A percentile compares a stretch with the other conserved stretches of the same genome.
These are phyloP conservation scores for Ogataea angusta DNA, from an alignment of 805 yeast genomes.

Conservation along the genomic window DNA sequence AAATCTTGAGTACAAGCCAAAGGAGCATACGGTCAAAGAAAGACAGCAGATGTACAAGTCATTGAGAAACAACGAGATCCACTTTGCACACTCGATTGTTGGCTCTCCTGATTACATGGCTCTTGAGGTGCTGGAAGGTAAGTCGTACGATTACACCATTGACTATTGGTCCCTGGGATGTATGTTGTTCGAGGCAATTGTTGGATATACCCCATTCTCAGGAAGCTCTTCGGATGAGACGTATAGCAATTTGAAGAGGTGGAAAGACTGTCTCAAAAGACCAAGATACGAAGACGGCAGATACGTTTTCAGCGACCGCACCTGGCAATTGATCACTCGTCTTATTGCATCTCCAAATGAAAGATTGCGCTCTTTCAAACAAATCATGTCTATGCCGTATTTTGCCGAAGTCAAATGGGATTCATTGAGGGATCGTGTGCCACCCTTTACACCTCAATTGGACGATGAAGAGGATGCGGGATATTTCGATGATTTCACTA, in stretches of 20 bases:
- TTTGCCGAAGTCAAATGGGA: constrained; percentile 84
- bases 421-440: constrained; percentile 61
- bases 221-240: constrained; percentile 95
- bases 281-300: constrained; percentile 92
- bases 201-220: constrained; percentile 96
- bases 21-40: constrained; percentile 75
- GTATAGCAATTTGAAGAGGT: constrained; percentile 85
- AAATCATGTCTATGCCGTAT: constrained; percentile 75
- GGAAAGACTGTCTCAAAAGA: constrained; percentile 84
- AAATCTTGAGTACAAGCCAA: constrained; percentile 64
- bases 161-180: constrained; percentile 99
- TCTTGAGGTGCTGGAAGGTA: constrained; percentile 91
- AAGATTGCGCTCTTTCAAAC: constrained; percentile 75
- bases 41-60: constrained; percentile 83
- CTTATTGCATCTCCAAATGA: constrained; percentile 76
- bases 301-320: constrained; percentile 90
- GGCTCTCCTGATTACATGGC: constrained; percentile 99
- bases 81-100: constrained; percentile 91
- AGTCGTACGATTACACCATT: constrained; percentile 89
- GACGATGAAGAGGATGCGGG: constrained; percentile 99
- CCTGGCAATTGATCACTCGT: constrained; percentile 84
- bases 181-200: constrained; percentile 91
- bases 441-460: constrained; percentile 96
- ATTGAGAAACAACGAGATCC: constrained; percentile 72
- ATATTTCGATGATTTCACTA: constrained; percentile 94